These are phyloP conservation scores for Vinca major DNA, from an alignment of 305 asterid genomes.

Conservation along the genomic window DNA sequence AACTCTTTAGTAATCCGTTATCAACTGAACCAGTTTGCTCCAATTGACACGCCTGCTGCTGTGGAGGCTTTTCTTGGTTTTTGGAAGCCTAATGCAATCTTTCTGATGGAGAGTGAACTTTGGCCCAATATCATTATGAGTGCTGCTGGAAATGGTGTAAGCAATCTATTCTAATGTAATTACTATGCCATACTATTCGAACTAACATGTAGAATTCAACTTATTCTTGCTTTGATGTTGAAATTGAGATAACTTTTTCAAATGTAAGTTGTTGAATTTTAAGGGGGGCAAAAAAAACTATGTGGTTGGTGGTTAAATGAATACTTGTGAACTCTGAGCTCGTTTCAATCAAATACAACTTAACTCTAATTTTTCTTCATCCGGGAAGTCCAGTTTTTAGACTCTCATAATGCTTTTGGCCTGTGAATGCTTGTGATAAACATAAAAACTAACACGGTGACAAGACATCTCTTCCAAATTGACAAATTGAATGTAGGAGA, in stretches of 20 bases:
- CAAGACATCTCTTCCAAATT: background rate
- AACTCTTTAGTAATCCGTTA: background rate
- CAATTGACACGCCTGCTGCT: constrained; percentile 65
- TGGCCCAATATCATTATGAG: constrained; percentile 89
- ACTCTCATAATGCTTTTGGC: background rate
- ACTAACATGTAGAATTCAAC: background rate
- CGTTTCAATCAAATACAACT: background rate
- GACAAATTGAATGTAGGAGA: background rate
- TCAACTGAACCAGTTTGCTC: constrained; percentile 69
- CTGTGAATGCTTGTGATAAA: background rate
- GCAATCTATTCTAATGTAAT: constrained; percentile 12
- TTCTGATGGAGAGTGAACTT: constrained; percentile 80
- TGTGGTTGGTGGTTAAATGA: background rate
- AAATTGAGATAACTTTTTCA: background rate
- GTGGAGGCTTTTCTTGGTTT: constrained; percentile 65
- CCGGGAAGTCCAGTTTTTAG: background rate
- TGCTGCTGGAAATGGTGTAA: constrained; percentile 63
- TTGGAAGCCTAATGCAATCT: constrained; percentile 77
- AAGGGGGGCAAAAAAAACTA: background rate
- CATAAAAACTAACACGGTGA: background rate
- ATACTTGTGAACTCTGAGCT: background rate
- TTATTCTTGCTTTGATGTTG: background rate
- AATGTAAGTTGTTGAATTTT: background rate
- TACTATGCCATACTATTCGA: background rate
- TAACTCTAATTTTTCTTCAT: background rate